phyloP scores from a whole-genome alignment of 1,139 yeast genomes.

The Debaryomyces subglobosus region DNA sequence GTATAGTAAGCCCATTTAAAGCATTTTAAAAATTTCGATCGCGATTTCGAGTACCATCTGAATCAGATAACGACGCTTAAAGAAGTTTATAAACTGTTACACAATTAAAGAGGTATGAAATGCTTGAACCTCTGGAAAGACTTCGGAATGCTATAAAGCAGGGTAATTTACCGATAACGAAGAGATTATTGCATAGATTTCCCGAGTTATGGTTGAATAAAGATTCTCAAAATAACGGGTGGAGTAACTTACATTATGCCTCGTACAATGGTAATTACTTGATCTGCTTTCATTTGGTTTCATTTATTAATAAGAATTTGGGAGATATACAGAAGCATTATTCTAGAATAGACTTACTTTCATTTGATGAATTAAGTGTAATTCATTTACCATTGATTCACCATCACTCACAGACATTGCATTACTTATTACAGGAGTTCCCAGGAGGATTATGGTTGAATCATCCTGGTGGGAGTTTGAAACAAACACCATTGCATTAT shows the following conservation, averaged over 20 bases:
- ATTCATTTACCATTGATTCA: conserved; percentile 73
- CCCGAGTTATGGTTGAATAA: conserved; percentile 79
- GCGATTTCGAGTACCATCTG: conserved; percentile 2
- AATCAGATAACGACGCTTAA: background rate
- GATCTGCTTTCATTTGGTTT: conserved; percentile 63
- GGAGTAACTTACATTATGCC: conserved; percentile 90
- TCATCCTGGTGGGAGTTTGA: conserved; percentile 48
- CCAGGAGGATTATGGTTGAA: conserved; percentile 66
- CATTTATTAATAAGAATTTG: conserved; percentile 32
- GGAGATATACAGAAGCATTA: conserved; percentile 21
- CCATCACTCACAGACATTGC: conserved; percentile 76
- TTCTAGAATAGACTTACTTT: conserved; percentile 39
- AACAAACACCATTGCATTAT: conserved; percentile 74
- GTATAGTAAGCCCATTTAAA: background rate
- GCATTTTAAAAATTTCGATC: conserved; percentile 4
- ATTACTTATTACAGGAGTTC: conserved; percentile 79
- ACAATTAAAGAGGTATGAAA: conserved; percentile 16
- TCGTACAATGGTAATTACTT: conserved; percentile 79
- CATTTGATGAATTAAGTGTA: conserved; percentile 72
- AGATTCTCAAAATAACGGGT: conserved; percentile 70
- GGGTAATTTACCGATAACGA: conserved; percentile 74
- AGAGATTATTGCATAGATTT: conserved; percentile 67
- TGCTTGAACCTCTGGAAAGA: conserved; percentile 68
- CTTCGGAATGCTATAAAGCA: conserved; percentile 73
- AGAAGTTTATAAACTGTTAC: background rate